Evolutionary conservation across 495 filamentous ascomycete genomes (phyloP), one percentile per base, ranked within the genome.

Genomic region (Penicillium diatomitis): DNA sequence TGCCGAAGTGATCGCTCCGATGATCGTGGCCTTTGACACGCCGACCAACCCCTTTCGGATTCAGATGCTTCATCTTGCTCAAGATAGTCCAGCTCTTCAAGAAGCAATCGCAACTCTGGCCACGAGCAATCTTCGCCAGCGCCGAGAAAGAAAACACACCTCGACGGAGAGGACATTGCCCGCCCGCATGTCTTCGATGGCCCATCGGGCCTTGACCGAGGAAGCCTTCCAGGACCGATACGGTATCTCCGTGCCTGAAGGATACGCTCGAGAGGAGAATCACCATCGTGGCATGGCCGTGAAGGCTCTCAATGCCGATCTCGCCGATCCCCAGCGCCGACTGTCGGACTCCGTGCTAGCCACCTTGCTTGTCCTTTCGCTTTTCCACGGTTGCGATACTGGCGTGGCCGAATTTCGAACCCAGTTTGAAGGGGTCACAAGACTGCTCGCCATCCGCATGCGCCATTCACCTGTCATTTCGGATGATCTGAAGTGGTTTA

Each of bases 361-460:
- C 8, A 96, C 90, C 4, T 73, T 97, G 12, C 71, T 97, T 39
- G 80, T 96, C 32, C 76, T 96, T 0, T 94, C 90, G 58, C 82
- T 95, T 36, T 96, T 94, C 62, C 87, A 95, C 55, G 87, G 92
- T 66, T 95, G 89, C 54, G 90, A 96, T 64, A 90, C 85, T 0
- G 91, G 91, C 7, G 80, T 96, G 44, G 87, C 86, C 3, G 87
- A 90, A 58, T 96, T 96, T 68, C 85, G 88, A 47, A 91, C 88
- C 0, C 91, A 96, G 60, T 90, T 97, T 56, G 88, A 89, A 1
- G 90, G 91, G 2, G 91, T 96, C 44, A 92, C 90, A 63, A 91
- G 92, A 71, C 81, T 97, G 42, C 80, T 96, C 8, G 78, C 84
- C 8, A 82, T 97, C 68, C 79, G 90, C 46, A 77, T 85, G 51